Percentiles rank a stretch among this genome's conserved stretches.
phyloP scores from a whole-genome alignment of 306 rosid species.

The Herpetospermum pedunculosum region DNA sequence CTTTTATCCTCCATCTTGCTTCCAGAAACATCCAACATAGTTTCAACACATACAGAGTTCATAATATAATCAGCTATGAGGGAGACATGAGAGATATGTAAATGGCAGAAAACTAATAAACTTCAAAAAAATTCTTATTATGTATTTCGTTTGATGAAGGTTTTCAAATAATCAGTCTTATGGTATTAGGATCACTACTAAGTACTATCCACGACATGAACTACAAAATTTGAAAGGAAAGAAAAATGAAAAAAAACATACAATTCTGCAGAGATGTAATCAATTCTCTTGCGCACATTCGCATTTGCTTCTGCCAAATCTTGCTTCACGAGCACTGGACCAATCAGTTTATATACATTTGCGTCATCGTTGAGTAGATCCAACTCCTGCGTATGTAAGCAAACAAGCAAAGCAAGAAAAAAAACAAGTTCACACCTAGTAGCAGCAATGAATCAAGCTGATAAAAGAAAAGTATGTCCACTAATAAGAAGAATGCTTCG shows the following conservation, averaged over 20 bases:
- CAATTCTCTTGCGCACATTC: constrained; percentile 90
- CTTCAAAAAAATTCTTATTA: background rate
- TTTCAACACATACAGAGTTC: background rate
- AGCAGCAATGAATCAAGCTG: background rate
- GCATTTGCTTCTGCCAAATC: constrained; percentile 98
- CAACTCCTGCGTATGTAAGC: constrained; percentile 42
- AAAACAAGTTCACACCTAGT: background rate
- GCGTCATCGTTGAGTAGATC: constrained; percentile 74
- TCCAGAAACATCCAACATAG: background rate
- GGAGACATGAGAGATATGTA: background rate
- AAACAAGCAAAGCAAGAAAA: background rate
- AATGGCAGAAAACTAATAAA: background rate
- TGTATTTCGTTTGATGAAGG: background rate
- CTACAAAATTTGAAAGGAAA: background rate
- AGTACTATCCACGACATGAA: background rate
- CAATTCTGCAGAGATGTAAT: constrained; percentile 93
- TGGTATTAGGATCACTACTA: background rate
- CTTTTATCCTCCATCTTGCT: background rate
- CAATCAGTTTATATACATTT: constrained; percentile 85
- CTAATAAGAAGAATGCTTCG: background rate
- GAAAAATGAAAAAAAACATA: constrained; percentile 17
- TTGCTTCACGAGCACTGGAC: constrained; percentile 96
- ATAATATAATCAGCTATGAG: background rate
- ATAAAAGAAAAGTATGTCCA: background rate
- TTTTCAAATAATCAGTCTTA: background rate